Conservation (phyloP, 495 filamentous ascomycete genomes). For the Pseudotulostoma volvatum region DNA sequence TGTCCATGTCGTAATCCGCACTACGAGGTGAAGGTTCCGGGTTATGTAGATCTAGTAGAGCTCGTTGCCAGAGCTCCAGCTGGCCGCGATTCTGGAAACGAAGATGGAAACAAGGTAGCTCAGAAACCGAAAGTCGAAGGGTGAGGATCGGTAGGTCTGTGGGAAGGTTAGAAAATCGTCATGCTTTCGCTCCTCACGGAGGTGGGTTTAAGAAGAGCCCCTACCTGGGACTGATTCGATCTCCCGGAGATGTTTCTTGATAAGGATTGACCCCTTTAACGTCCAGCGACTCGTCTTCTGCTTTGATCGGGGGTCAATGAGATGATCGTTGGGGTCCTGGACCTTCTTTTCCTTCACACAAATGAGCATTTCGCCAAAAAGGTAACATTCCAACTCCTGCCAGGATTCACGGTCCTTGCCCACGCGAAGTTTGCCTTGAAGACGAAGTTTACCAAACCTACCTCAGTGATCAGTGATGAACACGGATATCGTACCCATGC, state of each 20-base stretch:
- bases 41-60: constrained; percentile 68
- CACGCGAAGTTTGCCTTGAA: constrained; percentile 83
- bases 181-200: neutral
- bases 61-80: constrained; percentile 81
- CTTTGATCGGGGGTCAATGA: constrained; percentile 36
- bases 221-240: constrained; percentile 52
- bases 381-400: constrained; percentile 95
- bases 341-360: constrained; percentile 95
- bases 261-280: constrained; percentile 92
- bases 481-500: neutral
- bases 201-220: constrained; percentile 5
- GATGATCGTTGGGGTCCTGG: constrained; percentile 32
- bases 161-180: constrained; percentile 4
- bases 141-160: constrained; percentile 73
- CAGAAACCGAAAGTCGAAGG: constrained; percentile 76
- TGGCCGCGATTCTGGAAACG: constrained; percentile 75
- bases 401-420: constrained; percentile 94
- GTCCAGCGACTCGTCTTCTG: constrained; percentile 62
- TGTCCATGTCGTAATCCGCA: constrained; percentile 62
- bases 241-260: constrained; percentile 93
- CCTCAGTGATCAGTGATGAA: constrained; percentile 4
- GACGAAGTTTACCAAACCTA: constrained; percentile 83
- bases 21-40: constrained; percentile 41
- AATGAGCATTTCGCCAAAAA: constrained; percentile 98
- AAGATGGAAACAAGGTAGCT: constrained; percentile 94